A percentile compares a stretch with the other conserved stretches of the same genome.
phyloP scores from a whole-genome alignment of 2,329 filamentous ascomycete species.

The Trematosphaeria pertusa region DNA sequence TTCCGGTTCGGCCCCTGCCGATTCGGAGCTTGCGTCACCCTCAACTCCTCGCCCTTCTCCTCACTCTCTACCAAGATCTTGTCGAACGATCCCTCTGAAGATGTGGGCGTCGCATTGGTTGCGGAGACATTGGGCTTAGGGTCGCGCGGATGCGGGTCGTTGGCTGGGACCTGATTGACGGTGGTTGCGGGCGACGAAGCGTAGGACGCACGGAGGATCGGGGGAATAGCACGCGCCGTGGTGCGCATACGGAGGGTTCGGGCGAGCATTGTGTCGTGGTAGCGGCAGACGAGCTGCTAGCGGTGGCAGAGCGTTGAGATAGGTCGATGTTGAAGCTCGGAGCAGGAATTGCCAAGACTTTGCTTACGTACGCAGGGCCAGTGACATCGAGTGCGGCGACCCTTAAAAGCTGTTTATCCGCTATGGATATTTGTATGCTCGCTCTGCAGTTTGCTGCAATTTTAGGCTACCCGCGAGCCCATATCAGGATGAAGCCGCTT shows the following conservation, averaged over 20 bases:
- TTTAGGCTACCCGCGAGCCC: no score
- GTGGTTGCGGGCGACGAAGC: conserved; percentile 29
- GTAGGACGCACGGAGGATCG: conserved; percentile 33
- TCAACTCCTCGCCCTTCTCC: conserved; percentile 60
- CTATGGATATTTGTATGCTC: no score
- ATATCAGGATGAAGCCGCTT: no score
- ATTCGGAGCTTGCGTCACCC: conserved; percentile 84
- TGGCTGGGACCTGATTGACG: conserved; percentile 71
- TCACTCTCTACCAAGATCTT: conserved; percentile 62
- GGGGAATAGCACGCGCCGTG: conserved; percentile 31
- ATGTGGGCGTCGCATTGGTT: conserved; percentile 66
- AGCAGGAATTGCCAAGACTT: no score
- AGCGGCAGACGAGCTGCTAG: conserved; percentile 7
- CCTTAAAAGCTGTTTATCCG: no score
- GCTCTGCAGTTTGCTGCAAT: no score
- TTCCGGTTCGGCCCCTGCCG: conserved; percentile 75
- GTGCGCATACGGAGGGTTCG: conserved; percentile 36
- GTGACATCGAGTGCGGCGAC: no score
- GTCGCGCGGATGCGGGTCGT: conserved; percentile 64
- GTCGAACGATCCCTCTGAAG: conserved; percentile 58
- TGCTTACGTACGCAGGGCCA: no score
- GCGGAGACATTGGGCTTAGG: conserved; percentile 61
- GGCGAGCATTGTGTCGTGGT: conserved; percentile 31
- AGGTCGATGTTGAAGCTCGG: conserved; percentile 4
- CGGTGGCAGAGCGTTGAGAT: conserved; percentile 1